phyloP scores from a whole-genome alignment of 345 rosid species.

The Dipteronia dyeriana region DNA sequence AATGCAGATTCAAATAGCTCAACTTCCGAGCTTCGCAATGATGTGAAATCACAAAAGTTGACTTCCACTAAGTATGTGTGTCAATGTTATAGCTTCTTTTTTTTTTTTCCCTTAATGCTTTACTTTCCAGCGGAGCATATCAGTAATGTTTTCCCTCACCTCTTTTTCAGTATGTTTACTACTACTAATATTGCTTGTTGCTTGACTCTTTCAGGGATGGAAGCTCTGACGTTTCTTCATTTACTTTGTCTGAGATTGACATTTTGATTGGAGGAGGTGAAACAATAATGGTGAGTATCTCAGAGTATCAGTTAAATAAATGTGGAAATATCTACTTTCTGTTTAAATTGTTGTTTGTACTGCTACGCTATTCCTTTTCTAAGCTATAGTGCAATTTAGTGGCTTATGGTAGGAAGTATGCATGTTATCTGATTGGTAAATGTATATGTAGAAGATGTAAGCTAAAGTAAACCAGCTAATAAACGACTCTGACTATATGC shows the following conservation, averaged over 20 bases:
- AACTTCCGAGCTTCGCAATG: conserved; percentile 40
- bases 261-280: conserved; percentile 63
- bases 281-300: conserved; percentile 62
- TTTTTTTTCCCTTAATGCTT: conserved; percentile 10
- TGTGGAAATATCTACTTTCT: not conserved
- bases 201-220: conserved; percentile 51
- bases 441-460: not conserved
- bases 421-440: not conserved
- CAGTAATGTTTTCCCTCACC: not conserved
- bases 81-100: not conserved
- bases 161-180: conserved; percentile 5
- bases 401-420: not conserved
- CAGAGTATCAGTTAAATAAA: conserved; percentile 13
- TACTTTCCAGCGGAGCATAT: conserved; percentile 12
- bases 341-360: conserved; percentile 4
- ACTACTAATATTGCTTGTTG: conserved; percentile 24
- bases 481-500: not conserved
- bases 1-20: conserved; percentile 51
- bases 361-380: not conserved
- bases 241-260: conserved; percentile 70
- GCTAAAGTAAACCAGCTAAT: not conserved
- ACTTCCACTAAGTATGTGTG: conserved; percentile 41
- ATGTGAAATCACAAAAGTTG: conserved; percentile 40
- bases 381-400: conserved; percentile 1
- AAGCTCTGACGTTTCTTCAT: conserved; percentile 44